phyloP scores from a whole-genome alignment of 2,329 filamentous ascomycete species.

The Lasiodiplodia sp. region DNA sequence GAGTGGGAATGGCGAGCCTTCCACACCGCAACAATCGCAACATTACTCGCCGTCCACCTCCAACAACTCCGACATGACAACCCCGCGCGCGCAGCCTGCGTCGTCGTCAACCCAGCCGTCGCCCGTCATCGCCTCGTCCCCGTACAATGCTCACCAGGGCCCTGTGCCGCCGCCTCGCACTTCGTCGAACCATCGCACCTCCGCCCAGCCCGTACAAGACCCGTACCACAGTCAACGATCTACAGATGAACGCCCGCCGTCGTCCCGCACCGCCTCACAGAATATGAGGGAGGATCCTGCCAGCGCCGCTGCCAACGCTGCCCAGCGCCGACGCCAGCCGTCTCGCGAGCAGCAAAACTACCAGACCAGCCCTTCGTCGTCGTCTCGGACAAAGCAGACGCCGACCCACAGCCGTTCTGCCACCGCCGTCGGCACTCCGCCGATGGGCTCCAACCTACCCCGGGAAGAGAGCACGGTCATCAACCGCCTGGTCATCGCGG shows the following conservation, averaged over 20 bases:
- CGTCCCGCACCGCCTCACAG: slow-evolving; percentile 35
- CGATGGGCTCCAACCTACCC: slow-evolving; percentile 62
- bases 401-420: slow-evolving; percentile 52
- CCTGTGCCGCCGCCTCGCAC: slow-evolving; percentile 78
- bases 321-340: slow-evolving; percentile 56
- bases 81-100: slow-evolving; percentile 54
- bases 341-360: slow-evolving; percentile 43
- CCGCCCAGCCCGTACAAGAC: slow-evolving; percentile 38
- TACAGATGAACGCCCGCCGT: slow-evolving; percentile 41
- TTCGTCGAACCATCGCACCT: slow-evolving; percentile 72
- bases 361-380: slow-evolving; percentile 45
- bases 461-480: slow-evolving; percentile 82
- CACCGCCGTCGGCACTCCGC: slow-evolving; percentile 61
- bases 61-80: slow-evolving; percentile 44
- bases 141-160: slow-evolving; percentile 61
- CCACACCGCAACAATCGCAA: slow-evolving; percentile 41
- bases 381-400: slow-evolving; percentile 39
- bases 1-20: slow-evolving; percentile 49
- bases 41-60: slow-evolving; percentile 45
- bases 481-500: slow-evolving; percentile 77
- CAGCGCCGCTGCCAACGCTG: slow-evolving; percentile 36
- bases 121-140: slow-evolving; percentile 55
- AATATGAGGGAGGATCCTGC: slow-evolving; percentile 35
- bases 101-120: slow-evolving; percentile 52
- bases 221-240: slow-evolving; percentile 28